Evolutionary conservation across 306 rosid genomes (phyloP).

Genomic region (Quercus dentata): DNA sequence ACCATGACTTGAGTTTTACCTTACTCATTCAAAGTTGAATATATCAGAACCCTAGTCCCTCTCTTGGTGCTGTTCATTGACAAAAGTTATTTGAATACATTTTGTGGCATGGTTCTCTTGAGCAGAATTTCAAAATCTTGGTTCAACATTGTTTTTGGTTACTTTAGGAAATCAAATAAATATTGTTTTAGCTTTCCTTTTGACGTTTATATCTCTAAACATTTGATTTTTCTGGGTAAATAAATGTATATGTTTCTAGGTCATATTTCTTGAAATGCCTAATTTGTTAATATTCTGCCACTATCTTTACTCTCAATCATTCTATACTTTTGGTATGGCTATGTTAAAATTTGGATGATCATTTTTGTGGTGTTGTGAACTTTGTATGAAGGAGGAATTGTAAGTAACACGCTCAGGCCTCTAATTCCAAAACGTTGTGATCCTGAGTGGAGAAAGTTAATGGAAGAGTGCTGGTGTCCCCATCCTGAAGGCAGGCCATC

Average conservation of each 20-base stretch:
- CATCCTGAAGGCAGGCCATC: conserved; percentile 75
- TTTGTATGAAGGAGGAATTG: conserved; percentile 71
- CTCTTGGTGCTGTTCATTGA: not conserved
- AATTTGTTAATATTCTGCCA: not conserved
- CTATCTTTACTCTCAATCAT: not conserved
- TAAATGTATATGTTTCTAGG: too few relatives aligned
- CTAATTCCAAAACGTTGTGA: conserved; percentile 82
- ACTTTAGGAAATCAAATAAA: too few relatives aligned
- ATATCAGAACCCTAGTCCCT: not conserved
- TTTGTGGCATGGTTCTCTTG: not conserved
- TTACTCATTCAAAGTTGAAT: not conserved
- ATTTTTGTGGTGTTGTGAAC: conserved; percentile 5
- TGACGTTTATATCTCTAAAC: not conserved
- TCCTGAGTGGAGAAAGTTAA: conserved; percentile 69
- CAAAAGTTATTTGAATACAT: not conserved
- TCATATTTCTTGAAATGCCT: not conserved
- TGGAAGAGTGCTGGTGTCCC: conserved; percentile 93
- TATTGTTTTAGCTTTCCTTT: too few relatives aligned
- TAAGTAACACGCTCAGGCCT: conserved; percentile 84
- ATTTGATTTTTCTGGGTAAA: too few relatives aligned
- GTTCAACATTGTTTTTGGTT: not conserved
- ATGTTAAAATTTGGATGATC: conserved; percentile 15
- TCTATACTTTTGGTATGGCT: not conserved
- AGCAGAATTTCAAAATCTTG: not conserved
- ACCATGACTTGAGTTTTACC: not conserved